Evolutionary conservation across 1,139 yeast genomes (phyloP).

Genomic region (Suhomyces wounanorum): DNA sequence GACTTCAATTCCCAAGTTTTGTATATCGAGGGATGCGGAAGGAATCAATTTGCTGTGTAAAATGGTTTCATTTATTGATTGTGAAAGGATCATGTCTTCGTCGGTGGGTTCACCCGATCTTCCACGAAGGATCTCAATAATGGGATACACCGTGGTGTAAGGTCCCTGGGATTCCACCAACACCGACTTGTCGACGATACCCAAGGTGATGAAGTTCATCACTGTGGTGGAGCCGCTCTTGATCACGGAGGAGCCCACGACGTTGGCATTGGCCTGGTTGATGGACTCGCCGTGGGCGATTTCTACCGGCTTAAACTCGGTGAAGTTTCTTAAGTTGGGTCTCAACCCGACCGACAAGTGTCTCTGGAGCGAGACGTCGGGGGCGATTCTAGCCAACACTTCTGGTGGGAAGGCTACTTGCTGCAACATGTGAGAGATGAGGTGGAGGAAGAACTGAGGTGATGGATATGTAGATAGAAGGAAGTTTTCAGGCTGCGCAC

Average conservation of each 20-base stretch:
- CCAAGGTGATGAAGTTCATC: slow-evolving; percentile 74
- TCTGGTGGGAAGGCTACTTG: slow-evolving; percentile 73
- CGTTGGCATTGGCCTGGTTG: slow-evolving; percentile 29
- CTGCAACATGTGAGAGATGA: slow-evolving; percentile 16
- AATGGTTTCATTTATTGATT: slow-evolving; percentile 60
- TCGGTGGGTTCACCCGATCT: slow-evolving; percentile 81
- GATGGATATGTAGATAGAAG: neutral
- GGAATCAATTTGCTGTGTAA: slow-evolving; percentile 57
- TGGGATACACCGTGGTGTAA: slow-evolving; percentile 65
- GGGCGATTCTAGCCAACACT: slow-evolving; percentile 81
- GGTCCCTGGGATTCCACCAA: slow-evolving; percentile 13
- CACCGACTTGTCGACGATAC: slow-evolving; percentile 46
- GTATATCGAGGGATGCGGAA: slow-evolving; percentile 44
- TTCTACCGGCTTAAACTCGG: slow-evolving; percentile 67
- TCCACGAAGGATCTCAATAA: slow-evolving; percentile 80
- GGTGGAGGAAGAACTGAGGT: neutral
- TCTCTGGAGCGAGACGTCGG: slow-evolving; percentile 78
- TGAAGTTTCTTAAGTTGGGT: slow-evolving; percentile 67
- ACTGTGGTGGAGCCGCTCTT: slow-evolving; percentile 77
- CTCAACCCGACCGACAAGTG: slow-evolving; percentile 74
- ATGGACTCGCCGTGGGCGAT: slow-evolving; percentile 45
- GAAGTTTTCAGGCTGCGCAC: neutral
- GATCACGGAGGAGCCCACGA: slow-evolving; percentile 72
- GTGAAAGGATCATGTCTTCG: slow-evolving; percentile 85
- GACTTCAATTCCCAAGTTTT: slow-evolving; percentile 53